Percentiles rank a stretch among this genome's conserved stretches.
Evolutionary conservation across 2,329 filamentous ascomycete genomes (phyloP).

Genomic region (Rhinocladiella mackenziei): DNA sequence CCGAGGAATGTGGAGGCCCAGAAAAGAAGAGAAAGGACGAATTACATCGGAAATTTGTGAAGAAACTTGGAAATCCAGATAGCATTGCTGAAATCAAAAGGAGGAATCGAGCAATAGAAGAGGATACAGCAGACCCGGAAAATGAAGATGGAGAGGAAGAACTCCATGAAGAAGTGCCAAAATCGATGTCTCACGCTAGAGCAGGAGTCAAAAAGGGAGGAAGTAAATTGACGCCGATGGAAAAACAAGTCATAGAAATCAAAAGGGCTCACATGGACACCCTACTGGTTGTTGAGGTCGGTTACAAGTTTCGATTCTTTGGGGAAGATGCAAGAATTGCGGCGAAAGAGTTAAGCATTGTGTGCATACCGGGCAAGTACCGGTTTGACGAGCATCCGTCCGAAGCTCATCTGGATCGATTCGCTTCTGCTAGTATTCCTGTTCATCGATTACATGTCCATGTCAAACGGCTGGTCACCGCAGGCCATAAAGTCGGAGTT

Average conservation of each 20-base stretch:
- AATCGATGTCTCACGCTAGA: conserved; percentile 45
- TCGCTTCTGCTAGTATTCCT: conserved; percentile 93
- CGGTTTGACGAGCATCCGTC: conserved; percentile 91
- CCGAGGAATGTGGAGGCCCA: conserved; percentile 42
- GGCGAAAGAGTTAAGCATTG: conserved; percentile 85
- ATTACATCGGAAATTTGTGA: conserved; percentile 79
- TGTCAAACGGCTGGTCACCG: conserved; percentile 84
- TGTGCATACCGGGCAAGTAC: conserved; percentile 94
- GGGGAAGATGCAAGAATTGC: conserved; percentile 89
- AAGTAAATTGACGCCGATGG: conserved; percentile 91
- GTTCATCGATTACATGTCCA: conserved; percentile 89
- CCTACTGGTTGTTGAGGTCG: conserved; percentile 85
- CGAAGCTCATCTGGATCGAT: conserved; percentile 85
- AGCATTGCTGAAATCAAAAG: conserved; percentile 67
- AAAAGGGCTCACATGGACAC: conserved; percentile 89
- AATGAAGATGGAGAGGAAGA: conserved; percentile 58
- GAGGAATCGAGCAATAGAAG: conserved; percentile 52
- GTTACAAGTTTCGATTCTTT: conserved; percentile 97
- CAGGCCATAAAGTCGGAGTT: conserved; percentile 93
- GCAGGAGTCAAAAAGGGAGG: conserved; percentile 62
- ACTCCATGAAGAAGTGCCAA: conserved; percentile 49
- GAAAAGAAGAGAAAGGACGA: conserved; percentile 60
- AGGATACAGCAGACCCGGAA: conserved; percentile 51
- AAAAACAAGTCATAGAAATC: conserved; percentile 88
- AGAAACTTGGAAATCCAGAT: conserved; percentile 82